Percentiles rank a stretch among this genome's conserved stretches.
Evolutionary conservation across 768 basidiomycete species (phyloP).

Genomic region (Suillus variegatus): DNA sequence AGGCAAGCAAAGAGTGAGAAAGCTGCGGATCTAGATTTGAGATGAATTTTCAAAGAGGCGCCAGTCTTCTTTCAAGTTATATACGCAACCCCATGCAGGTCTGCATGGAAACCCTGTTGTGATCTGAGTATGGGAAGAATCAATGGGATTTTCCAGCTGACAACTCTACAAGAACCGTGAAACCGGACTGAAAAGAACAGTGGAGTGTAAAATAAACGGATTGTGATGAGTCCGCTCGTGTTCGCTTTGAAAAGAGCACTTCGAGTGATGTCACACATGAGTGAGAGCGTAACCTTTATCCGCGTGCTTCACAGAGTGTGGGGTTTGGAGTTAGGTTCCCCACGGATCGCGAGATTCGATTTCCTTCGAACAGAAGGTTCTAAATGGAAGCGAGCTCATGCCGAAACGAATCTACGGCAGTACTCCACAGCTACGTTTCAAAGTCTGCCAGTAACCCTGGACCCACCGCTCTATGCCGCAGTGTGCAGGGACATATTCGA

Average conservation of each 20-base stretch:
- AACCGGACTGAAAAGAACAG: background rate
- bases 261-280: background rate
- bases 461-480: background rate
- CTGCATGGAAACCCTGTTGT: background rate
- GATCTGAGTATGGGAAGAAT: background rate
- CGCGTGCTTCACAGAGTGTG: background rate
- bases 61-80: background rate
- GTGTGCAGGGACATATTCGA: background rate
- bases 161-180: background rate
- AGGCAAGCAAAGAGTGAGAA: background rate
- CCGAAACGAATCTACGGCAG: background rate
- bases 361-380: background rate
- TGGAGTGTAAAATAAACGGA: background rate
- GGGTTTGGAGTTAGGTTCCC: background rate
- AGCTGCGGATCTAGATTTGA: background rate
- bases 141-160: background rate
- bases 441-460: background rate
- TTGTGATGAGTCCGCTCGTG: background rate
- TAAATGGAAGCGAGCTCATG: background rate
- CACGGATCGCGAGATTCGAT: background rate
- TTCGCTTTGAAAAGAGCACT: background rate
- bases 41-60: background rate
- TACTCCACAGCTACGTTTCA: slow-evolving; percentile 3
- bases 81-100: background rate
- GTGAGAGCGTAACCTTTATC: background rate